phyloP scores from a whole-genome alignment of 1,284 basidiomycete species.

The Phlebopus sp. region DNA sequence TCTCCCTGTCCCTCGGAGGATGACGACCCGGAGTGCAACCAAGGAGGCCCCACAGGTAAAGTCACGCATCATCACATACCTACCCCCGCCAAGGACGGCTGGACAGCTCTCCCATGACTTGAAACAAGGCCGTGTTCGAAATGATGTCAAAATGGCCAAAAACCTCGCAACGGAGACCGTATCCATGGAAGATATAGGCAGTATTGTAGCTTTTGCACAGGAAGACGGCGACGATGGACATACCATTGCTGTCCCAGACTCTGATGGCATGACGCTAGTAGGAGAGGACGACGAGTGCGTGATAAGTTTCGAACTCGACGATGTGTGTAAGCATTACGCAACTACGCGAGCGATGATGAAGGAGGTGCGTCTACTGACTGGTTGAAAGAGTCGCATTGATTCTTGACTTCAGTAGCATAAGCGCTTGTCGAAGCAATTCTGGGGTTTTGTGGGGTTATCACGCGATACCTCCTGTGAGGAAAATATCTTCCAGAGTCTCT shows the following conservation, averaged over 20 bases:
- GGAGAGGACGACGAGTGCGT: constrained; percentile 17
- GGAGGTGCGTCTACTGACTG: constrained; percentile 16
- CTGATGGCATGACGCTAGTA: constrained; percentile 29
- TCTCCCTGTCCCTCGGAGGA: constrained; percentile 29
- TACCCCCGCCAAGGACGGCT: constrained; percentile 40
- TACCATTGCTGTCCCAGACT: constrained; percentile 18
- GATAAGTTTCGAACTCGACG: constrained; percentile 16
- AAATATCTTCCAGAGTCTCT: too few relatives aligned
- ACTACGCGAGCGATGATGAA: constrained; percentile 19
- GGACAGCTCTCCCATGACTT: constrained; percentile 1
- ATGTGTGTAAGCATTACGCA: constrained; percentile 18
- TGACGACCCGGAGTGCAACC: neutral
- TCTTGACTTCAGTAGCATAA: constrained; percentile 12
- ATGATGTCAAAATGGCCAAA: too few relatives aligned
- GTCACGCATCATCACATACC: constrained; percentile 42
- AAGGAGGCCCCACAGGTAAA: constrained; percentile 16
- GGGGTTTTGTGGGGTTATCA: constrained; percentile 11
- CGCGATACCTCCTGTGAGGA: too few relatives aligned
- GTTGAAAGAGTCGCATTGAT: neutral
- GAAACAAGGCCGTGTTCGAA: neutral
- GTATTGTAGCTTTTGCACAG: neutral
- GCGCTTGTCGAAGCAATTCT: constrained; percentile 12
- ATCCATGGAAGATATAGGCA: neutral
- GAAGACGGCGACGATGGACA: constrained; percentile 2
- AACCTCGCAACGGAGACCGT: neutral